Evolutionary conservation across 139 green algal genomes (phyloP), one percentile per base, ranked within the genome.

Genomic region (Astrephomene gubernaculifera): DNA sequence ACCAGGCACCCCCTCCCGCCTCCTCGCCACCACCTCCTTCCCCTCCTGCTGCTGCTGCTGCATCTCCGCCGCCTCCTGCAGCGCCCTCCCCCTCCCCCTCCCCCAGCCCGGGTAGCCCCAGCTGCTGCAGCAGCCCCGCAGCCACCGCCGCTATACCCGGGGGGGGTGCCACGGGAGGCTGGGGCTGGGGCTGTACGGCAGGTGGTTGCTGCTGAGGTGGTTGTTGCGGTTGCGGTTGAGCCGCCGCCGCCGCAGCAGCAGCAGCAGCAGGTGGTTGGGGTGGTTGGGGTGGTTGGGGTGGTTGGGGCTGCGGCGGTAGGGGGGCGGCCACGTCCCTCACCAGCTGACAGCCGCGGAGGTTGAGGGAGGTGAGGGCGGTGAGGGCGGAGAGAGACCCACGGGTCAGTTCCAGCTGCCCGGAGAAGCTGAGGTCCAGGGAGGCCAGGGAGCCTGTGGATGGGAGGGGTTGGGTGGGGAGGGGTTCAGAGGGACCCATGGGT

Each of bases 371-470:
- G 12, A 83, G 76, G 61, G 39, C 29, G n/a, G 60, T 73, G 22
- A 83, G 76, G 19, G 76, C 22, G 35, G 35, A 5, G 14, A 83
- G 41, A 12, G 52, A 61, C 52, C 76, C 76, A 17, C 29, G 76
- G 31, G 60, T 54, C 76, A 83, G 76, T 29, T 63, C 24, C 76
- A 83, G 39, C 24, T 39, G 60, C 8, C 76, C 76, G 57, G 17
- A 36, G 60, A 71, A 69, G 60, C 60, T 73, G 6, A 73, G 41
- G 76, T 83, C 76, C 39, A 83, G 76, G 39, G 39, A 49, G 27
- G 39, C 2, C 60, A 83, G 38, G 27, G 8, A 31, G 60, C 76
- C 76, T 83, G 60, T 19, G 22, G 12, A 35, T 9, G 31, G 4
- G 64, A 31, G 31, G 5, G 8, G 64, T n/a, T 12, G 31, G 33